Percentiles rank a stretch among this genome's conserved stretches.
phyloP scores from a whole-genome alignment of 108 stramenopile genomes.

The Cylindrotheca fusiformis region DNA sequence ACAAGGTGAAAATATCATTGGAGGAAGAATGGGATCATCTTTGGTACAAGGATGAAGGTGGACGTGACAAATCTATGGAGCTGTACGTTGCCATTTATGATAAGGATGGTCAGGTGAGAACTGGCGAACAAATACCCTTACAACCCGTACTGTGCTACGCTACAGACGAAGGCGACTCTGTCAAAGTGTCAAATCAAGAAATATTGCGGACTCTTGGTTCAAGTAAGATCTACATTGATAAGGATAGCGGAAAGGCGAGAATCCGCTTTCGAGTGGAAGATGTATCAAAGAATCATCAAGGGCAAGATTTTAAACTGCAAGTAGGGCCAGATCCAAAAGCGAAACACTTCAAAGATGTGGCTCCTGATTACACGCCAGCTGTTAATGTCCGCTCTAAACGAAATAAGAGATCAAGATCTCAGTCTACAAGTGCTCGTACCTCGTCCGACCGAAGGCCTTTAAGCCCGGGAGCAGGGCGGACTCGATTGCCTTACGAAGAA shows the following conservation, averaged over 20 bases:
- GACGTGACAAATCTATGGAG: slow-evolving; percentile 84
- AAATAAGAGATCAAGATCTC: slow-evolving; percentile 52
- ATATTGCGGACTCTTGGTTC: slow-evolving; percentile 55
- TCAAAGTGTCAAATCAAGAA: slow-evolving; percentile 70
- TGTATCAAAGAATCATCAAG: slow-evolving; percentile 90
- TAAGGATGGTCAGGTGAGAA: slow-evolving; percentile 34
- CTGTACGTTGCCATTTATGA: slow-evolving; percentile 52
- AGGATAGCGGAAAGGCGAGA: slow-evolving; percentile 27
- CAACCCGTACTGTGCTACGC: slow-evolving; percentile 38
- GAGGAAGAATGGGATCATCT: slow-evolving; percentile 49
- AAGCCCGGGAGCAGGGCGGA: slow-evolving; percentile 5
- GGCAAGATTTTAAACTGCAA: slow-evolving; percentile 67
- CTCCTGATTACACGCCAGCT: slow-evolving; percentile 59
- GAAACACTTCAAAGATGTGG: slow-evolving; percentile 56
- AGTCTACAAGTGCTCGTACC: background rate
- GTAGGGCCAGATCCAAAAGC: slow-evolving; percentile 50
- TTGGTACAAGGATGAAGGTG: slow-evolving; percentile 95
- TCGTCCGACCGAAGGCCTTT: slow-evolving; percentile 1
- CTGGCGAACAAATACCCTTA: slow-evolving; percentile 37
- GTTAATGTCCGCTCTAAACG: slow-evolving; percentile 84
- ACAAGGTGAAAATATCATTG: slow-evolving; percentile 34
- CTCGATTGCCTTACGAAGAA: background rate
- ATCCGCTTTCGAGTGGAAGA: slow-evolving; percentile 82
- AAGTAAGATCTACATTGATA: slow-evolving; percentile 28
- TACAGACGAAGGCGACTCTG: slow-evolving; percentile 6